phyloP scores from a whole-genome alignment of 495 filamentous ascomycete genomes.

The Penicillium lagena region DNA sequence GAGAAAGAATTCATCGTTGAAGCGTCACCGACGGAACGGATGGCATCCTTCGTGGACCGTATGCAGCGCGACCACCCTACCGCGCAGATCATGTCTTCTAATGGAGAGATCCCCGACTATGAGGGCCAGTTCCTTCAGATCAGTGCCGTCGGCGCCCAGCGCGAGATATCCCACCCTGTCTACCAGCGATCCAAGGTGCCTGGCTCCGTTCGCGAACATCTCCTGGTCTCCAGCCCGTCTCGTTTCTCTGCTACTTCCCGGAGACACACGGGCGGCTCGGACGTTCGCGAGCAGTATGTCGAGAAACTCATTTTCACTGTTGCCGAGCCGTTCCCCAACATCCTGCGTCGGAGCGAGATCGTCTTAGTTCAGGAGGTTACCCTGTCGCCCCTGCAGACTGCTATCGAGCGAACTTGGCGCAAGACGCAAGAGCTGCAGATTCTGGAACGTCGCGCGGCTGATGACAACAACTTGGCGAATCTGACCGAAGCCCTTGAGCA shows the following conservation, averaged over 20 bases:
- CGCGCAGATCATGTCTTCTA: constrained; percentile 71
- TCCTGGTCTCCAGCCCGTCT: constrained; percentile 67
- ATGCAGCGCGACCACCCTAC: constrained; percentile 88
- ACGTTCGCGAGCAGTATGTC: constrained; percentile 63
- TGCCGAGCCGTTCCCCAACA: constrained; percentile 83
- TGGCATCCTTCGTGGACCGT: constrained; percentile 79
- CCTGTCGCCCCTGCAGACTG: constrained; percentile 74
- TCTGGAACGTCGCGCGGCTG: constrained; percentile 67
- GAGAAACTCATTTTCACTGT: constrained; percentile 86
- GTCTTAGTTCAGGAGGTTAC: constrained; percentile 56
- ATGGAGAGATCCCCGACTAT: constrained; percentile 61
- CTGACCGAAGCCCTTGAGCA: constrained; percentile 69
- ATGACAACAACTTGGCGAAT: constrained; percentile 54
- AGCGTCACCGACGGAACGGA: constrained; percentile 66
- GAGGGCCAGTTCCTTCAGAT: constrained; percentile 94
- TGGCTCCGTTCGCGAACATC: constrained; percentile 72
- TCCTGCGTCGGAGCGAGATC: constrained; percentile 83
- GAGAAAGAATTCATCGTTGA: constrained; percentile 95
- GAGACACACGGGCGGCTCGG: constrained; percentile 56
- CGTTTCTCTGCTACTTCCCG: constrained; percentile 68
- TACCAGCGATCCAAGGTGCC: constrained; percentile 83
- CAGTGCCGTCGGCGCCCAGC: constrained; percentile 70
- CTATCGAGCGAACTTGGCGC: constrained; percentile 81
- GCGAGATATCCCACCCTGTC: constrained; percentile 77
- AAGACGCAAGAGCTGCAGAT: constrained; percentile 80